Conservation (phyloP, 441 rosid species). For the Corymbia citriodora region DNA sequence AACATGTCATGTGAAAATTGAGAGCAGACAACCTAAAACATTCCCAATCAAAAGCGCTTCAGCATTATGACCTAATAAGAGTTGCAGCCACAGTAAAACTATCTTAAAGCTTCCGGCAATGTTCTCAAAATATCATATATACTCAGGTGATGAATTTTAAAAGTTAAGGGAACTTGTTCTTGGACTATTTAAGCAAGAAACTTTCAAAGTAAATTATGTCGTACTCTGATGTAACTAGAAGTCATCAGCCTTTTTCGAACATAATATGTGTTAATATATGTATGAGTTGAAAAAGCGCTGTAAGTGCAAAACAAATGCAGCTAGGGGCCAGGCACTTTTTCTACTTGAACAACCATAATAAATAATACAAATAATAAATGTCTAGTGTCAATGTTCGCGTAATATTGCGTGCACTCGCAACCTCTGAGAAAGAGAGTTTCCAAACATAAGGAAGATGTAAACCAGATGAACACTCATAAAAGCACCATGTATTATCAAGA, state of each 20-base stretch:
- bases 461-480: conserved; percentile 88
- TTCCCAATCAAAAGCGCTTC: background rate
- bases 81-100: background rate
- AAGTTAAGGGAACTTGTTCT: background rate
- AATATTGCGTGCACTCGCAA: background rate
- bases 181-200: background rate
- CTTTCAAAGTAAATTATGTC: background rate
- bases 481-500: conserved; percentile 91
- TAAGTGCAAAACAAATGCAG: background rate
- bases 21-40: background rate
- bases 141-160: background rate
- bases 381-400: background rate
- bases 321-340: background rate
- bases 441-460: conserved; percentile 79
- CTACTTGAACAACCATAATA: background rate
- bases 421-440: background rate
- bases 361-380: background rate
- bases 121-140: background rate
- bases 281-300: background rate
- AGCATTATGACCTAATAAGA: background rate
- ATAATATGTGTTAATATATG: background rate
- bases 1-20: background rate
- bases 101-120: background rate
- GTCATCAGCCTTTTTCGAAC: background rate
- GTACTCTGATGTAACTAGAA: background rate